A percentile compares a stretch with the other conserved stretches of the same genome.
Conservation (phyloP, 2,329 filamentous ascomycete species). For the Aschersonia sp. region DNA sequence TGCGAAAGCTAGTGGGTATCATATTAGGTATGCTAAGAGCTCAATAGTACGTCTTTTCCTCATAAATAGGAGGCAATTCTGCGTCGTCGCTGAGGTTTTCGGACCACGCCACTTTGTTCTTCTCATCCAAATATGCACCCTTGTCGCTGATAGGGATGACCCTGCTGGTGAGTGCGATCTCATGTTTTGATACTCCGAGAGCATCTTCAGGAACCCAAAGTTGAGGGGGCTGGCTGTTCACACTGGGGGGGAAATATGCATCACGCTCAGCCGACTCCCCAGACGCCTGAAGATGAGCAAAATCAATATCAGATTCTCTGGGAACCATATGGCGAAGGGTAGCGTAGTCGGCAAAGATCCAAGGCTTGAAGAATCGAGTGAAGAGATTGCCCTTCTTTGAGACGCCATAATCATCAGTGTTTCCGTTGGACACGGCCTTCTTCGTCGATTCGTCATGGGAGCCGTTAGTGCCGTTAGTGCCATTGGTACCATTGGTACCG, state of each 20-base stretch:
- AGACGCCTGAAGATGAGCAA: slow-evolving; percentile 40
- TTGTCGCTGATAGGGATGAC: slow-evolving; percentile 61
- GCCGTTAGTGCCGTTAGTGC: slow-evolving; percentile 4
- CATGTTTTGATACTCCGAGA: slow-evolving; percentile 54
- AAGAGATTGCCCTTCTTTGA: slow-evolving; percentile 37
- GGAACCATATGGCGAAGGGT: slow-evolving; percentile 60
- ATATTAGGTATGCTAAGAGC: neutral
- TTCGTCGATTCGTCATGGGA: neutral
- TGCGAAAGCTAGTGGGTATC: slow-evolving; percentile 6
- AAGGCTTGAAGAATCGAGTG: slow-evolving; percentile 56
- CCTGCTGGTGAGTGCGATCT: slow-evolving; percentile 50
- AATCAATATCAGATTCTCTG: slow-evolving; percentile 27
- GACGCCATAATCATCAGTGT: slow-evolving; percentile 9
- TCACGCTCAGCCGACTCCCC: slow-evolving; percentile 43
- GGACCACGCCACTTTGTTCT: slow-evolving; percentile 33
- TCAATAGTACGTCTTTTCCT: slow-evolving; percentile 29
- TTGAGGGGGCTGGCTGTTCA: slow-evolving; percentile 43
- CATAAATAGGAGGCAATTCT: slow-evolving; percentile 28
- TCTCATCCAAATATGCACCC: slow-evolving; percentile 54
- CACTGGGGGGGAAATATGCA: slow-evolving; percentile 60
- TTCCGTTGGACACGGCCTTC: slow-evolving; percentile 5
- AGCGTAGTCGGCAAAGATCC: slow-evolving; percentile 58
- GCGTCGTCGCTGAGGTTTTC: slow-evolving; percentile 12
- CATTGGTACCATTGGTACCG: neutral
- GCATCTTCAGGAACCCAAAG: slow-evolving; percentile 67